Base-by-base conservation (phyloP, 768 basidiomycete species). In the Neoboletus magnificus region DNA sequence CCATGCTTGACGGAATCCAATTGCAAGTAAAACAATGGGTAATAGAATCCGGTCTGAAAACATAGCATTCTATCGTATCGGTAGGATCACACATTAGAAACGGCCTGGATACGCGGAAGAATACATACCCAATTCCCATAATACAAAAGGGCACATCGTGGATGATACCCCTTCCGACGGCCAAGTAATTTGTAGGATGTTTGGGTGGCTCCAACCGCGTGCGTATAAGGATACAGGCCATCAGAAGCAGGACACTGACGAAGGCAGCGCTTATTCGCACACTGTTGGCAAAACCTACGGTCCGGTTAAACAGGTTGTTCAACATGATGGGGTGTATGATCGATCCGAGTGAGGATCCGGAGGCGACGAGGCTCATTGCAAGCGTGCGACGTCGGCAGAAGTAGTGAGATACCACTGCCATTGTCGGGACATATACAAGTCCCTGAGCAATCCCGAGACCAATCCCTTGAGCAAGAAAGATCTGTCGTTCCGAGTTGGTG, bases 1-100 rank as follows among this genome's bases (percentile, higher is more conserved):
- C 78, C 77, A 52, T 81, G 80, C 46, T 73, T 67, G 29, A 80
- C 71, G 1, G 82, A 75, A 54, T 80, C 77, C 15, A 84, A 65
- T 58, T 86, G 84, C 9, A 85, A 61, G 63, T 80, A 85, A 66
- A 82, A 84, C 18, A 82, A 70, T 0, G 82, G 82, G 42, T 74
- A 81, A 55, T 74, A 82, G 27, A 81, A 61, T 3, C 78, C 79
- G 2, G 64, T 58, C 6, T 75, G 62, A 16, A 74, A 71, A 35
- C 71, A 51, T 1, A 65, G 3, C 13, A 55, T 39, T 56, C 68
- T 69, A 33, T 11, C 25, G 1, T 16, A 23, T 41, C 3, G 37
- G 30, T 7, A 42, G 7, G 1, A 23, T 45, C 29, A 18, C 2
- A 41, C 6, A 13, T 41, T 18, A 52, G 46, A 8, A 13, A 39